phyloP scores from a whole-genome alignment of 2,329 filamentous ascomycete species.

The Fusarium devonianum region DNA sequence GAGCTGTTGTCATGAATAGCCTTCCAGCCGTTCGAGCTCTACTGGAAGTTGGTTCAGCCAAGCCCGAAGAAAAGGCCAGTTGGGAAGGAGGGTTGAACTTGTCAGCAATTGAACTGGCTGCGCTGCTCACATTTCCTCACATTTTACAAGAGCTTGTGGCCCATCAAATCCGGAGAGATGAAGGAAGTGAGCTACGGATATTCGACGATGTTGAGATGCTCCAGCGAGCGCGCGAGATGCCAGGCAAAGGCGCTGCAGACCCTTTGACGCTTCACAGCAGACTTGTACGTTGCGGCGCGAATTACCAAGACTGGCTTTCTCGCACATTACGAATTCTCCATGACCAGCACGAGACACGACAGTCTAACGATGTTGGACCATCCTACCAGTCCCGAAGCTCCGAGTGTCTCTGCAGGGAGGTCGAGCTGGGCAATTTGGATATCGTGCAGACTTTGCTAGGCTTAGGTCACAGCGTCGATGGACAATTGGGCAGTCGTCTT shows the following conservation, averaged over 20 bases:
- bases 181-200: neutral
- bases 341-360: neutral
- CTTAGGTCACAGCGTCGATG: neutral
- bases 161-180: neutral
- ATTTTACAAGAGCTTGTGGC: neutral
- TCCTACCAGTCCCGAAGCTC: neutral
- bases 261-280: conserved; percentile 9
- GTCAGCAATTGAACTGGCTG: conserved; percentile 1
- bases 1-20: neutral
- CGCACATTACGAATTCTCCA: neutral
- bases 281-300: neutral
- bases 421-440: neutral
- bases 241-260: neutral
- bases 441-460: neutral
- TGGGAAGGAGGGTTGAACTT: neutral
- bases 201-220: conserved; percentile 3
- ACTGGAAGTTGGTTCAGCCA: neutral
- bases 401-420: neutral
- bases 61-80: neutral
- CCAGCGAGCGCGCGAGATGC: neutral
- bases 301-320: conserved; percentile 2
- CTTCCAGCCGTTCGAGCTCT: neutral
- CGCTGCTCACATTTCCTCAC: neutral
- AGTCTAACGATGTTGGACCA: neutral
- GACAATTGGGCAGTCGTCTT: neutral